Base-by-base conservation (phyloP, 768 basidiomycete species). In the Rhizopogon vinicolor region DNA sequence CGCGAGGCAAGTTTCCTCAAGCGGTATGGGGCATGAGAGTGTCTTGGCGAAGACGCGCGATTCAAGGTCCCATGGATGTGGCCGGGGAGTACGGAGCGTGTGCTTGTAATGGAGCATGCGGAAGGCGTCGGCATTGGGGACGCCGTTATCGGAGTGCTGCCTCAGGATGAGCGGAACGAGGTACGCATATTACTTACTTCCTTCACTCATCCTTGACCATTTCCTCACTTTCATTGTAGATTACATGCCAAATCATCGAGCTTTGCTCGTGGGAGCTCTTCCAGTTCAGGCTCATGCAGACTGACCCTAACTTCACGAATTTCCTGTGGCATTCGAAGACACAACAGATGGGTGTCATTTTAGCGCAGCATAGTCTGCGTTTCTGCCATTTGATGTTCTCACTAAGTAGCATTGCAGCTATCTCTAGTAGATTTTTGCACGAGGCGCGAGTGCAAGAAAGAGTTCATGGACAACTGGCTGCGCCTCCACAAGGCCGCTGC, bases 381-480 rank as follows among this genome's bases (percentile, higher is more conserved):
- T 48, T 48, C 45, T 33, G 41, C 7, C 40, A 49, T 8, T 54
- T 5, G 49, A 29, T 39, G 41, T 19, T 39, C 31, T 40, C 5
- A 35, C 41, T 57, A 91, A 85, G 74, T 96, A 39, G 7, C 46
- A 35, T 48, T 1, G 18, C 31, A 48, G 46, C 46, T 48, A 35
- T 91, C 90, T 60, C 74, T 99, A 25, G 89, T 99, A 51, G 97
- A 99, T 70, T 98, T 98, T 63, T 96, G 97, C 35, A 96, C 97
- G 9, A 93, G 93, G 0, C 80, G 94, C 25, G 85, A 84, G 61
- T 98, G 98, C 71, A 78, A 82, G 0, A 83, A 84, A 57, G 79
- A 80, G 53, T 99, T 98, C 68, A 93, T 97, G 73, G 89, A 94
- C 66, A 76, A 75, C 52, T 99, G 95, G 93, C 76, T 89, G 52